Evolutionary conservation across 768 basidiomycete species (phyloP).

Genomic region (Podaxis mareebaensis): DNA sequence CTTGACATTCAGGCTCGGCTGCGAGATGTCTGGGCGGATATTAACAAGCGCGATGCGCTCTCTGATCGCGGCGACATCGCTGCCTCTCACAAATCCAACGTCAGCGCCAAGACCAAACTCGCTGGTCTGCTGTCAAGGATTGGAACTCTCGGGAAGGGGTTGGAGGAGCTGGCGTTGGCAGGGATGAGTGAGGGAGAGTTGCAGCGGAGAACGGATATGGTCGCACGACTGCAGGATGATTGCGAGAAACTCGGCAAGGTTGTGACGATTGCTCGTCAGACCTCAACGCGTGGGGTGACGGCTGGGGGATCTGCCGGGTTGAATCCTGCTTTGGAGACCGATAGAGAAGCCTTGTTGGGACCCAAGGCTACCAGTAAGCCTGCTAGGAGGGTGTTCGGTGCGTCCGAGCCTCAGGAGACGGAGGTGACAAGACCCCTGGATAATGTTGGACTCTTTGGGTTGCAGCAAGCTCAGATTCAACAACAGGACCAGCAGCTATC

Average conservation of each 20-base stretch:
- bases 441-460: conserved; percentile 71
- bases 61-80: conserved; percentile 71
- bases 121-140: conserved; percentile 78
- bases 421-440: conserved; percentile 86
- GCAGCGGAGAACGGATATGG: conserved; percentile 85
- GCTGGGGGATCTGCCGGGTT: conserved; percentile 27
- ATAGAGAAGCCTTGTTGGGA: conserved; percentile 68
- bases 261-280: conserved; percentile 72
- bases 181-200: conserved; percentile 93
- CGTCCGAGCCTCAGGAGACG: conserved; percentile 65
- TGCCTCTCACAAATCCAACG: conserved; percentile 76
- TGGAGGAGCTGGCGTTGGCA: conserved; percentile 60
- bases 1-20: conserved; percentile 72
- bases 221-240: conserved; percentile 86
- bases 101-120: conserved; percentile 84
- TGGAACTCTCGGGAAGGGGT: conserved; percentile 65
- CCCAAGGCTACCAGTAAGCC: conserved; percentile 37
- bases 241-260: conserved; percentile 86
- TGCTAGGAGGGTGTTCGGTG: conserved; percentile 81
- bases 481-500: conserved; percentile 84
- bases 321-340: conserved; percentile 51
- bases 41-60: conserved; percentile 87
- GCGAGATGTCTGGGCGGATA: conserved; percentile 80
- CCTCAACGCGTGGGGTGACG: conserved; percentile 33
- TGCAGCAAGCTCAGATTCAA: conserved; percentile 80